These are phyloP conservation scores for Xylaria sp. DNA, from an alignment of 2,329 filamentous ascomycete genomes.

Conservation along the genomic window DNA sequence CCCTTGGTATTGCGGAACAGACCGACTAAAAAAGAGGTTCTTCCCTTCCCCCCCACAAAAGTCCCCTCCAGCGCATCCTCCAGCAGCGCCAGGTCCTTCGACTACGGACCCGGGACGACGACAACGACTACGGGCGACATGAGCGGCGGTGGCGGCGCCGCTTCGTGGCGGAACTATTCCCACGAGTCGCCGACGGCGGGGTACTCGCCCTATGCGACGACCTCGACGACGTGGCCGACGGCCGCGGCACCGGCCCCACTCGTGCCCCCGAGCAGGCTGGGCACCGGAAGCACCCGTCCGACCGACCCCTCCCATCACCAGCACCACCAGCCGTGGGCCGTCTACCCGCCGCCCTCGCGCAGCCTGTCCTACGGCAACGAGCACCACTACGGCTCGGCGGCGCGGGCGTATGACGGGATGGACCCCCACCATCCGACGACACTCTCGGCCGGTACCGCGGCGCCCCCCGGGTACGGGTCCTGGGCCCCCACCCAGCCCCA, in stretches of 20 bases:
- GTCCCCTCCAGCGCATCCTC: conserved; percentile 42
- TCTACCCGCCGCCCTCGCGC: conserved; percentile 46
- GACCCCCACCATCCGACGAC: conserved; percentile 40
- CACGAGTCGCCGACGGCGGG: conserved; percentile 54
- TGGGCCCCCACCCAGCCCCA: too few relatives aligned
- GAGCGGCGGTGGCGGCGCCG: too few relatives aligned
- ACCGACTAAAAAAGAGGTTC: too few relatives aligned
- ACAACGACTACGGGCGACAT: conserved; percentile 48
- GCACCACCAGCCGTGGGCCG: conserved; percentile 49
- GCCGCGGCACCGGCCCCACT: conserved; percentile 36
- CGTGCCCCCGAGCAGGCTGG: conserved; percentile 38
- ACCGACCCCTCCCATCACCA: conserved; percentile 50
- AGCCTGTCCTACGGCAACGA: conserved; percentile 55
- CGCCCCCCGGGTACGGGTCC: conserved; percentile 42
- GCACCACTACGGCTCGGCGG: too few relatives aligned
- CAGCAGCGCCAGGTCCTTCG: conserved; percentile 40
- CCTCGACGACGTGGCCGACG: conserved; percentile 46
- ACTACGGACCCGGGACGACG: conserved; percentile 44
- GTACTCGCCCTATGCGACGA: conserved; percentile 51
- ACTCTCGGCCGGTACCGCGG: conserved; percentile 43
- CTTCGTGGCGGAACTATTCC: conserved; percentile 53
- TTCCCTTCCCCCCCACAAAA: too few relatives aligned
- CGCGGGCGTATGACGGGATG: too few relatives aligned
- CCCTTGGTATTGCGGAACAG: too few relatives aligned
- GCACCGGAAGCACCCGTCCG: conserved; percentile 41